Percentiles rank a stretch among this genome's conserved stretches.
phyloP scores from a whole-genome alignment of 306 rosid species.

The Pterocarpus macrocarpus region DNA sequence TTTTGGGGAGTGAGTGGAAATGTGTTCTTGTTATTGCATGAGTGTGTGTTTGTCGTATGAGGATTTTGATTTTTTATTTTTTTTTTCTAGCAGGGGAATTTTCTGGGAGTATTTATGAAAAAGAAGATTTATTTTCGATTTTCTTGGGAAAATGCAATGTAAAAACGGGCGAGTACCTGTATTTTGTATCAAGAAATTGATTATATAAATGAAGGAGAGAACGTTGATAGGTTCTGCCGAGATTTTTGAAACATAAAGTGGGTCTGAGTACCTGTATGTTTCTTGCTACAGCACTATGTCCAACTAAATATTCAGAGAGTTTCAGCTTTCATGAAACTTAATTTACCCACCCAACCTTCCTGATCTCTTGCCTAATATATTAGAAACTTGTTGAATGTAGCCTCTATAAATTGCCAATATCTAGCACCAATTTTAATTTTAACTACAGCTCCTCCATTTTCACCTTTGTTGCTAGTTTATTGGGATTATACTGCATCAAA shows the following conservation, averaged over 20 bases:
- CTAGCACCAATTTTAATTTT: not conserved
- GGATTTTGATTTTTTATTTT: no score
- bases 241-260: conserved; percentile 91
- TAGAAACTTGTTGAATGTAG: conserved; percentile 6
- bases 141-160: no score
- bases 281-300: conserved; percentile 49
- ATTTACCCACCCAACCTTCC: not conserved
- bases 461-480: conserved; percentile 63
- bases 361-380: conserved; percentile 4
- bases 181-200: conserved; percentile 94
- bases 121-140: no score
- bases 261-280: conserved; percentile 95
- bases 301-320: conserved; percentile 22
- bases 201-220: conserved; percentile 90
- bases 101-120: no score
- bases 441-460: conserved; percentile 2
- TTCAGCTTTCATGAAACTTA: conserved; percentile 11
- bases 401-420: not conserved
- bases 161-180: no score
- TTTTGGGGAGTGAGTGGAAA: no score
- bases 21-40: no score
- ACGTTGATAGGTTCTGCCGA: conserved; percentile 84
- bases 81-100: no score
- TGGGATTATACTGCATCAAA: conserved; percentile 92
- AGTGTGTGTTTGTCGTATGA: no score